Conservation (phyloP, 768 basidiomycete species). For the Holtermannia corniformis region DNA sequence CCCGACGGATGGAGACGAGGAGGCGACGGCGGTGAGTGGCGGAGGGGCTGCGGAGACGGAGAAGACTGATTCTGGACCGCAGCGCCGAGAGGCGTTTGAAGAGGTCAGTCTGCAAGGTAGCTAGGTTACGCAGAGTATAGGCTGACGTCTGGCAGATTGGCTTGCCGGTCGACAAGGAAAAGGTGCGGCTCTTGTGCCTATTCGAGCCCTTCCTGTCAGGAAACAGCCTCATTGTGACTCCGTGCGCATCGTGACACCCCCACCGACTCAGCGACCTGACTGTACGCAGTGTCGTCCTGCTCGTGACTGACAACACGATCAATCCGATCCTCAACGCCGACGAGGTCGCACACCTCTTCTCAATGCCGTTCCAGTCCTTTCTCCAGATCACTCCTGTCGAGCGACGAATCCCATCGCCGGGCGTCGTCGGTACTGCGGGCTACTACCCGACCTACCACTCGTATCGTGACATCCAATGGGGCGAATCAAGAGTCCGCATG, state of each 20-base stretch:
- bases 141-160: constrained; percentile 55
- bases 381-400: constrained; percentile 38
- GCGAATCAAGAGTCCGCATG: constrained; percentile 48
- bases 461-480: constrained; percentile 50
- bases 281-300: constrained; percentile 61
- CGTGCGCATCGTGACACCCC: constrained; percentile 50
- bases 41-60: background rate
- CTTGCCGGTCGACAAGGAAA: constrained; percentile 59
- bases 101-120: constrained; percentile 51
- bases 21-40: constrained; percentile 66
- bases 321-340: constrained; percentile 72
- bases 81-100: constrained; percentile 84
- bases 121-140: background rate
- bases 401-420: background rate
- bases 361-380: constrained; percentile 70
- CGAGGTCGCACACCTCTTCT: constrained; percentile 74
- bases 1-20: constrained; percentile 54
- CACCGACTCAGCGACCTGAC: background rate
- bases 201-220: constrained; percentile 71
- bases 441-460: constrained; percentile 52
- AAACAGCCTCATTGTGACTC: constrained; percentile 65
- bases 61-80: background rate
- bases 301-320: constrained; percentile 68
- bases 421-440: background rate
- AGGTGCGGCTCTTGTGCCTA: constrained; percentile 65